These are phyloP conservation scores for Dipteronia sinensis DNA, from an alignment of 345 rosid genomes.

Conservation along the genomic window DNA sequence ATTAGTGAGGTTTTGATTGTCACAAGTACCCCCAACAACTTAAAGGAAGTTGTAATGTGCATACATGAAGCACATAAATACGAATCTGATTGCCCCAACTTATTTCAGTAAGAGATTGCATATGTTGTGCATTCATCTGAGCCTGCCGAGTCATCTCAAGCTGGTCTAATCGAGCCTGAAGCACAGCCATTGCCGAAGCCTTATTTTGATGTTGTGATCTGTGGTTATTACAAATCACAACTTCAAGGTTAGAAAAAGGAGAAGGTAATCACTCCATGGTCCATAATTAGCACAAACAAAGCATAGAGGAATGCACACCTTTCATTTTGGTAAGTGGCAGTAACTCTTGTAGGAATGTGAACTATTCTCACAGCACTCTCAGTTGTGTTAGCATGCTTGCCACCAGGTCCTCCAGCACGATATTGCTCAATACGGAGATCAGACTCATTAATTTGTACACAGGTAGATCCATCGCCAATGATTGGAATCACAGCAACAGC, in stretches of 20 bases:
- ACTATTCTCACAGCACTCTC: constrained; percentile 94
- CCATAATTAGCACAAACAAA: constrained; percentile 12
- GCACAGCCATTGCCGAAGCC: constrained; percentile 95
- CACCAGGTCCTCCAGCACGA: constrained; percentile 93
- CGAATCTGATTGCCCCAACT: constrained; percentile 98
- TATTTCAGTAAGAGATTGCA: constrained; percentile 85
- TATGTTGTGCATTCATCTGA: constrained; percentile 86
- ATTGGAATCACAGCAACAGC: constrained; percentile 99
- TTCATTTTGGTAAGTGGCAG: constrained; percentile 91
- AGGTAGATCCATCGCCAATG: constrained; percentile 70
- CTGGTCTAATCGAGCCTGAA: constrained; percentile 90
- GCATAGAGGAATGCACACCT: constrained; percentile 30
- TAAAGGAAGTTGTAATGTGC: constrained; percentile 14
- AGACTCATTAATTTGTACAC: constrained; percentile 83
- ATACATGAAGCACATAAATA: constrained; percentile 86
- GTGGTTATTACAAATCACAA: constrained; percentile 12
- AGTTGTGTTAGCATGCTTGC: constrained; percentile 88
- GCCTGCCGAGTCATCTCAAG: constrained; percentile 90
- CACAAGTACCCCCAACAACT: constrained; percentile 4
- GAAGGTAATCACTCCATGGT: neutral
- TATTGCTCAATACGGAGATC: constrained; percentile 86
- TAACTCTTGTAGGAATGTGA: constrained; percentile 90
- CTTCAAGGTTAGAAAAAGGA: neutral
- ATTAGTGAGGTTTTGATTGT: constrained; percentile 2
- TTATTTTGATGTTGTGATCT: constrained; percentile 92